These are phyloP conservation scores for Cordyceps farinosa DNA, from an alignment of 2,329 filamentous ascomycete genomes.

Conservation along the genomic window DNA sequence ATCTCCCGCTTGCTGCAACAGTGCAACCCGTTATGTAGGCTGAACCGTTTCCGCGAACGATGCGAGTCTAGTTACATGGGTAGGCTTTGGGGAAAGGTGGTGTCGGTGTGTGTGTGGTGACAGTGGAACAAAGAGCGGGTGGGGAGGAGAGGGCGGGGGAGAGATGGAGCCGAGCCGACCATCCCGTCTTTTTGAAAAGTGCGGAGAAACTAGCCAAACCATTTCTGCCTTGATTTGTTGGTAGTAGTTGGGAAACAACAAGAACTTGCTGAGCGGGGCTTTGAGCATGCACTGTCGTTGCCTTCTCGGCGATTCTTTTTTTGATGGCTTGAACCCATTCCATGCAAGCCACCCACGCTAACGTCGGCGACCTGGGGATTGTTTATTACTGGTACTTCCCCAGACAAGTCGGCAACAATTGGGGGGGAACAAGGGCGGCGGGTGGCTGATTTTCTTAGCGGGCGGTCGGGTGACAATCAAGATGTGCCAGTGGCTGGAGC, in stretches of 20 bases:
- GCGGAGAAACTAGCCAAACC: too few relatives aligned
- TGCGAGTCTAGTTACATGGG: background rate
- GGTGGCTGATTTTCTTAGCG: constrained; percentile 5
- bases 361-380: background rate
- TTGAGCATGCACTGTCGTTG: background rate
- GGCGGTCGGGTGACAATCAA: constrained; percentile 5
- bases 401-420: constrained; percentile 7
- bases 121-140: background rate
- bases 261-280: background rate
- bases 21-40: background rate
- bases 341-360: background rate
- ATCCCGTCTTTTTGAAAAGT: background rate
- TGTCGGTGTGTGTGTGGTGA: background rate
- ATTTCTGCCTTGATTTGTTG: too few relatives aligned
- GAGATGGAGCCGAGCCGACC: background rate
- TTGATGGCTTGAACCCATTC: background rate
- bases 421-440: background rate
- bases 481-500: background rate
- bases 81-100: background rate
- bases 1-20: background rate
- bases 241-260: too few relatives aligned
- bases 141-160: background rate
- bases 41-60: background rate
- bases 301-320: constrained; percentile 2
- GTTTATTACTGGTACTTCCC: background rate